Conservation (phyloP, 441 rosid genomes). For the Pelargonium citronellum region DNA sequence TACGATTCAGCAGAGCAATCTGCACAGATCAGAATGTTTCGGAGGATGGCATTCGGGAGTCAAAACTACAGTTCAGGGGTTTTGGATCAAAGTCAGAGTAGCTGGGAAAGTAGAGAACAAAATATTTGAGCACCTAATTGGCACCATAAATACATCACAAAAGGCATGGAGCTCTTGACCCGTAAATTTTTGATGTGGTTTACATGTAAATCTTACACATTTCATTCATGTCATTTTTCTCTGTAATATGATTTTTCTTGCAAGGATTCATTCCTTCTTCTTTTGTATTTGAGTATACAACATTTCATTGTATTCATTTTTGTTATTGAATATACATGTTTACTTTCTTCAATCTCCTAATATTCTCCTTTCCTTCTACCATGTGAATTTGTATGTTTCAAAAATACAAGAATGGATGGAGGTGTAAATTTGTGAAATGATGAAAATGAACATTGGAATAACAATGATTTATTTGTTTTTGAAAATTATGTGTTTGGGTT, state of each 20-base stretch:
- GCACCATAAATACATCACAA: neutral
- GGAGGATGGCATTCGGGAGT: constrained; percentile 83
- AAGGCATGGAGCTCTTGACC: neutral
- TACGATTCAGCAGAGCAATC: constrained; percentile 68
- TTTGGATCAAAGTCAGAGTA: constrained; percentile 51
- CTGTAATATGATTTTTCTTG: neutral
- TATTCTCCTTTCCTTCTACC: too few species aligned
- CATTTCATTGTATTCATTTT: neutral
- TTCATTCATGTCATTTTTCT: neutral
- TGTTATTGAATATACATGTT: neutral
- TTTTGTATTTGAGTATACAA: too few species aligned
- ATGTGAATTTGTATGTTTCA: too few species aligned
- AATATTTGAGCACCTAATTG: constrained; percentile 7
- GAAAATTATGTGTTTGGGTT: too few species aligned
- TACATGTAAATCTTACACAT: constrained; percentile 1
- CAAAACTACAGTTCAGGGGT: constrained; percentile 71
- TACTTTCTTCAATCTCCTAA: too few species aligned
- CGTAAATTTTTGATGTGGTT: neutral
- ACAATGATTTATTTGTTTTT: too few species aligned
- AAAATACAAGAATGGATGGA: too few species aligned
- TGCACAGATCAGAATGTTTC: constrained; percentile 84
- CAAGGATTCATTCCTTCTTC: neutral
- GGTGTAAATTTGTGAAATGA: too few species aligned
- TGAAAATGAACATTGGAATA: too few species aligned
- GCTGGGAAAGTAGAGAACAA: constrained; percentile 60